Conservation (phyloP, 2,329 filamentous ascomycete species). For the Calonectria montana region DNA sequence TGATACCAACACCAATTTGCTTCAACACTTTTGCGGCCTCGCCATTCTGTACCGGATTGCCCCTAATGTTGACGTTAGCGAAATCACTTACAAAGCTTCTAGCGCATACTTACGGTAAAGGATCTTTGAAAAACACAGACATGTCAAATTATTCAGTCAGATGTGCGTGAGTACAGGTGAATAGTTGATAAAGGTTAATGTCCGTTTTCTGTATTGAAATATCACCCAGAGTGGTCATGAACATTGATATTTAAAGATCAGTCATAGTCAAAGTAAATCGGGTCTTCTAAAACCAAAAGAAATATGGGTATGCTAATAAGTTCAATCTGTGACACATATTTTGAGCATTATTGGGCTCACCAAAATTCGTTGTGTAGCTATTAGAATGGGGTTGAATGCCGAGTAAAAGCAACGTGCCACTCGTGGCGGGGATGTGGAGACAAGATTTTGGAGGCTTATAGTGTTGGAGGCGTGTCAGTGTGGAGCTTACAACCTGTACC, state of each 20-base stretch:
- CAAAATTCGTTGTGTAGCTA: not conserved
- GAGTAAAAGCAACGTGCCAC: not conserved
- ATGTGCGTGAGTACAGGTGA: not conserved
- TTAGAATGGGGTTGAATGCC: not conserved
- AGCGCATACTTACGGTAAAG: constrained; percentile 44
- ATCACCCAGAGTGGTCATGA: not conserved
- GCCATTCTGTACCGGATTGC: constrained; percentile 54
- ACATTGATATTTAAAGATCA: not conserved
- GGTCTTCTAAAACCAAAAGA: not conserved
- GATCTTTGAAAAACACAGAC: constrained; percentile 55
- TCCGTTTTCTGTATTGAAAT: not conserved
- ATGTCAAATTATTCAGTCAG: constrained; percentile 31
- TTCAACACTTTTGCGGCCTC: constrained; percentile 52
- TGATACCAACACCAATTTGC: constrained; percentile 50
- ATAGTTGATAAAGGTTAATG: not conserved
- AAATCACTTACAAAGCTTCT: not conserved
- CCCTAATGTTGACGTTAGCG: constrained; percentile 30
- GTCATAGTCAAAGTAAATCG: not conserved
- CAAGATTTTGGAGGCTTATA: not conserved
- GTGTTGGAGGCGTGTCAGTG: too few relatives aligned
- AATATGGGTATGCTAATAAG: not conserved
- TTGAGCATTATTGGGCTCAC: not conserved
- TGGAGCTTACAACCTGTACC: too few relatives aligned
- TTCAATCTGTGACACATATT: not conserved
- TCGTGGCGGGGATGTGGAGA: not conserved